Conservation (phyloP, 1,139 yeast genomes). For the Yamadazyma aaseri region DNA sequence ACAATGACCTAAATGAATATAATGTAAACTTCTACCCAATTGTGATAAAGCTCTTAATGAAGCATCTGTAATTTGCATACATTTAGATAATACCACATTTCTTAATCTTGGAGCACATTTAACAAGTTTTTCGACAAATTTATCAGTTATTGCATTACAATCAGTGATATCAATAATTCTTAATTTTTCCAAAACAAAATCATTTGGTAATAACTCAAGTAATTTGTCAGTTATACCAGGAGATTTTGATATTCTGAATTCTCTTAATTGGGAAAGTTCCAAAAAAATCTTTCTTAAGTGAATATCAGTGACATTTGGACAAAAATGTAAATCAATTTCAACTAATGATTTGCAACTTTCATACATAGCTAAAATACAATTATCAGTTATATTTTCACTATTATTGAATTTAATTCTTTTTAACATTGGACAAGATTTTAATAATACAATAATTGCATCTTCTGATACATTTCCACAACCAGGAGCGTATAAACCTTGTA, state of each 20-base stretch:
- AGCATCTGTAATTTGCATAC: conserved; percentile 83
- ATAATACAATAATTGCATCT: conserved; percentile 58
- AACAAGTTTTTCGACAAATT: conserved; percentile 70
- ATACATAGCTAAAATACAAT: conserved; percentile 62
- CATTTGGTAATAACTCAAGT: conserved; percentile 47
- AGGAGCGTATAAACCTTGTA: conserved; percentile 91
- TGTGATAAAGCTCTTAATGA: conserved; percentile 70
- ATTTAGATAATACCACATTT: conserved; percentile 86
- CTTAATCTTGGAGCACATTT: conserved; percentile 79
- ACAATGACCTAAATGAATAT: conserved; percentile 93
- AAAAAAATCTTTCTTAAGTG: conserved; percentile 62
- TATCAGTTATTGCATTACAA: conserved; percentile 80
- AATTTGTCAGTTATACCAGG: conserved; percentile 66
- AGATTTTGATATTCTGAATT: conserved; percentile 78
- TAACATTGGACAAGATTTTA: conserved; percentile 66
- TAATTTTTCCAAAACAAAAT: conserved; percentile 47
- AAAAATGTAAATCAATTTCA: conserved; percentile 85
- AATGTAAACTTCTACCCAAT: conserved; percentile 81
- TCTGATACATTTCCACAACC: conserved; percentile 74
- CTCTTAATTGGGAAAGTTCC: conserved; percentile 70
- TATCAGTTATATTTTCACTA: conserved; percentile 66
- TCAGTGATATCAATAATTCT: conserved; percentile 85
- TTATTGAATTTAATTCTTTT: conserved; percentile 83
- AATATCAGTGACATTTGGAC: conserved; percentile 69
- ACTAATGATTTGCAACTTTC: conserved; percentile 74